Evolutionary conservation across 225 moss, liverwort and hornwort species (phyloP).

Genomic region (Polytrichum commune): DNA sequence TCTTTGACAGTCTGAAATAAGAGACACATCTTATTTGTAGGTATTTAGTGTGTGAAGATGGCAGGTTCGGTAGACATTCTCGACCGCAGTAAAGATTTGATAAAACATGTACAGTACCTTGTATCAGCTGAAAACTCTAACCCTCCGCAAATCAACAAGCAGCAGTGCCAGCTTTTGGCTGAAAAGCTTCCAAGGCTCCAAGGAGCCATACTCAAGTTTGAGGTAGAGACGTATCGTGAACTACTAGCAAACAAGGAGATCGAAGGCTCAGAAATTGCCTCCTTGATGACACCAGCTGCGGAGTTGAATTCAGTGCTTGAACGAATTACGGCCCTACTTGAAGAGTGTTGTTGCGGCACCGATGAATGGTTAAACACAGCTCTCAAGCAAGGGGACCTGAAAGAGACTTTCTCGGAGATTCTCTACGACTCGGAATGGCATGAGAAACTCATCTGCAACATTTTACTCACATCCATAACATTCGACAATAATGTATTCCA

Average conservation of each 20-base stretch:
- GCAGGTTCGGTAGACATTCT: too few relatives aligned
- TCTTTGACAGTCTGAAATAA: too few relatives aligned
- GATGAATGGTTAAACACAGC: too few relatives aligned
- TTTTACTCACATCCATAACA: background rate
- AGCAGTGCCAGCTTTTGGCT: slow-evolving; percentile 4
- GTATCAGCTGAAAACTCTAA: too few relatives aligned
- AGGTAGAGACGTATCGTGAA: background rate
- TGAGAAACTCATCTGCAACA: background rate
- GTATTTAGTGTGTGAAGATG: too few relatives aligned
- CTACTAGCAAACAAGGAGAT: background rate
- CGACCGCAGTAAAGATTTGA: too few relatives aligned
- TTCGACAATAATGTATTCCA: background rate
- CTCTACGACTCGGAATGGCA: too few relatives aligned
- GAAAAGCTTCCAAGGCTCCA: background rate
- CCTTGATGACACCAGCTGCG: background rate
- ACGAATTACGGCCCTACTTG: background rate
- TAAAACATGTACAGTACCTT: too few relatives aligned
- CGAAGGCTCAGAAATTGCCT: background rate
- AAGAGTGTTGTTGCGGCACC: background rate
- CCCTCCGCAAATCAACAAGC: too few relatives aligned
- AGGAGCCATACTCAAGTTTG: background rate
- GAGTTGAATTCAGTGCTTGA: slow-evolving; percentile 6
- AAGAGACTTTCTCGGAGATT: too few relatives aligned
- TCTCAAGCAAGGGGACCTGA: too few relatives aligned
- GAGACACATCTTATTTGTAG: too few relatives aligned